Base-by-base conservation (phyloP, 495 filamentous ascomycete genomes). In the Penicillium flavigenum region DNA sequence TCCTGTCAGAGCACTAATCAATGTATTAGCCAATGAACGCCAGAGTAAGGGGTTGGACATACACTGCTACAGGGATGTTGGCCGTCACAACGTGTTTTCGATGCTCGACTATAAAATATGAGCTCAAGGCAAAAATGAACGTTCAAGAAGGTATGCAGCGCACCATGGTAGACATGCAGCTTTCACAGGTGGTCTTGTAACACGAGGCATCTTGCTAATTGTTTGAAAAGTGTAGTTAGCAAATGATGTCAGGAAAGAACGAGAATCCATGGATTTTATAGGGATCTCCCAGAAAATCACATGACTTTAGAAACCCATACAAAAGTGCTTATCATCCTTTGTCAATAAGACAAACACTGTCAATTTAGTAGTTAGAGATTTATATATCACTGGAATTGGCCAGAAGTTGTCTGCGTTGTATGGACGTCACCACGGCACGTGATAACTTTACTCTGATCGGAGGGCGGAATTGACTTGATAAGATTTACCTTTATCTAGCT, bases 101-200 rank as follows among this genome's bases (percentile, higher is more conserved):
- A 80, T 14, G 76, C 72, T 56, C 79, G 78, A 57, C 79, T 81
- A 47, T 47, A 31, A 61, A 44, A 45, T 47, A 62, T 63, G 51
- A 61, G 54, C 46, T 17, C 32, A 31, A 46, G 42, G 17, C 38
- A 31, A 46, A 45, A 56, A 45, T 54, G 53, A 54, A 19, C 10
- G 38, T 10, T 32, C 22, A 17, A 47, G 10, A 43, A 24, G 19
- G 14, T 27, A 26, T 43, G 3, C 24, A 29, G 69, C 72, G 58
- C 69, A 81, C 80, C 80, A 83, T 55, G 72, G 69, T 29, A 82
- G 70, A 60, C 80, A 83, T n/a, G 79, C 80, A 38, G 76, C 70
- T 66, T 83, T 83, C 0, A 79, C 76, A 0, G 58, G 64, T 3
- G 79, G 77, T 55, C 76, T 80, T 19, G 45, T 20, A 41, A 39